Evolutionary conservation across 306 rosid genomes (phyloP), one percentile per base, ranked within the genome.

Genomic region (Neltuma alba): DNA sequence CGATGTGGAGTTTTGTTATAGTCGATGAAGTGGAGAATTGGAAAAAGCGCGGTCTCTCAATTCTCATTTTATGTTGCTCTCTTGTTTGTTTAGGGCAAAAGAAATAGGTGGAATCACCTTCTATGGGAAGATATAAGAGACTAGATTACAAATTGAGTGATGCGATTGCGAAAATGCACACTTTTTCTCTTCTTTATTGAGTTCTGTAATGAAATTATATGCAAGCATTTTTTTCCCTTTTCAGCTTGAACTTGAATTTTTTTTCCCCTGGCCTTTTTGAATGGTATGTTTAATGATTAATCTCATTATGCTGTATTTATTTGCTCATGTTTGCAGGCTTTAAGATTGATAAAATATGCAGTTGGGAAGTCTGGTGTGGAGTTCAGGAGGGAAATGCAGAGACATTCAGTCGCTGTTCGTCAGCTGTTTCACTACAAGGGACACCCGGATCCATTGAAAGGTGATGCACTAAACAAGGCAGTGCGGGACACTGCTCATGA

Each of bases 311-410:
- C 47, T 83, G 37, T 45, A 69, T 66, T 69, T 30, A 16, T 60
- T 77, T 75, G 18, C 72, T 10, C 6, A 27, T 83, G 76, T 70
- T 78, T 67, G 75, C 92, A 96, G 98, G 94, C 97, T 77, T 83
- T 96, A 42, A 90, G 99, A 79, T 90, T 96, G 94, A 96, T 93
- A 57, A 96, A 93, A 81, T 96, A 96, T 74, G 75, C 84, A 1
- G 93, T 96, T 85, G 98, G 89, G 36, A 96, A 96, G 84, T 93
- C 99, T 66, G 99, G 99, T 80, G 93, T 85, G 52, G 99, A 96
- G 87, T 96, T 96, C 83, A 87, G 96, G 88, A 96, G 97, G 85
- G 99, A 96, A 88, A 91, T 96, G 96, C 99, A 96, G 86, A 93
- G 98, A 87, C 92, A 91, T 82, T 93, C 98, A 38, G 98, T 86